Percentiles rank a stretch among this genome's conserved stretches.
Conservation (phyloP, 495 filamentous ascomycete species). For the Cudoniella acicularis region DNA sequence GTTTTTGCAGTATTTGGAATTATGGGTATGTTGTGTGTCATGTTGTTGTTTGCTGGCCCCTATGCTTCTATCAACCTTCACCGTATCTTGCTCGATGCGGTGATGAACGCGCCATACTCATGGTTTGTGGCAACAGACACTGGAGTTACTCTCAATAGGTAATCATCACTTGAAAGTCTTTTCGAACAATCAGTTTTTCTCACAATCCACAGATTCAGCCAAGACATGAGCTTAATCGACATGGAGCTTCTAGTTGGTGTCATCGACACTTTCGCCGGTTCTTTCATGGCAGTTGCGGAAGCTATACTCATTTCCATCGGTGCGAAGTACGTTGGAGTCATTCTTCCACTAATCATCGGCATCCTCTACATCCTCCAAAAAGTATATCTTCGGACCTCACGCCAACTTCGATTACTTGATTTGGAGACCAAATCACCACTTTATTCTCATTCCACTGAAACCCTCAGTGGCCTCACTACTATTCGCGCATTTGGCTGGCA, state of each 20-base stretch:
- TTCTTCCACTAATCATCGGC: conserved; percentile 29
- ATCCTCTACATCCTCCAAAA: conserved; percentile 46
- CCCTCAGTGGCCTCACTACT: conserved; percentile 36
- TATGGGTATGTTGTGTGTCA: too few relatives aligned
- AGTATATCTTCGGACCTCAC: conserved; percentile 53
- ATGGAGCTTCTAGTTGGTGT: too few relatives aligned
- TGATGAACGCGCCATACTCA: conserved; percentile 23
- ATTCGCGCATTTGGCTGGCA: conserved; percentile 42
- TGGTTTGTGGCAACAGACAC: conserved; percentile 28
- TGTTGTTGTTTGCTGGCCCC: neutral
- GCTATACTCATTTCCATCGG: conserved; percentile 3
- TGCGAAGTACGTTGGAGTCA: conserved; percentile 27
- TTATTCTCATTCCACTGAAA: conserved; percentile 41
- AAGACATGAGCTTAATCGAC: too few relatives aligned
- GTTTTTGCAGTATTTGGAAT: too few relatives aligned
- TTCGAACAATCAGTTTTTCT: too few relatives aligned
- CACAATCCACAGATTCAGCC: too few relatives aligned
- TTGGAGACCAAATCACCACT: conserved; percentile 46
- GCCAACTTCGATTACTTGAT: conserved; percentile 56
- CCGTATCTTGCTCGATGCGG: conserved; percentile 4
- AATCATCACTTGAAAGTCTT: too few relatives aligned
- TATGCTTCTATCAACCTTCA: neutral
- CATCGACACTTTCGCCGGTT: too few relatives aligned
- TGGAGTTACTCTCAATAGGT: conserved; percentile 28
- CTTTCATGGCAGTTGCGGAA: too few relatives aligned